Evolutionary conservation across 2,329 filamentous ascomycete species (phyloP).

Genomic region (Cadophora gregata): DNA sequence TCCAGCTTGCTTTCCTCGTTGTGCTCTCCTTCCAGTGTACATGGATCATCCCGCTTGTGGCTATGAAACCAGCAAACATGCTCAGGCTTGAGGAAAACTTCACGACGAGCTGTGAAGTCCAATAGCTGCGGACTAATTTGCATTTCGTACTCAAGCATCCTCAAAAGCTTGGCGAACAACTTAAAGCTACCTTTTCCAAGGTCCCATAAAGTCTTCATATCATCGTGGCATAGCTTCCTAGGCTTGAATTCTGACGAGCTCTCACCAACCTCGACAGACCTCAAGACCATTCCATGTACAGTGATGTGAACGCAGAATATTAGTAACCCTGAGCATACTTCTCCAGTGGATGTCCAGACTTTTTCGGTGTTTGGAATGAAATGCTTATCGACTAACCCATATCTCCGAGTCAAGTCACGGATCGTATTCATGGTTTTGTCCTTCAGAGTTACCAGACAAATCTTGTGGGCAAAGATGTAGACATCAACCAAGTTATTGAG

Average conservation of each 20-base stretch:
- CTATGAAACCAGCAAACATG: too few species aligned
- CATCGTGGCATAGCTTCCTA: not conserved
- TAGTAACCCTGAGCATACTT: not conserved
- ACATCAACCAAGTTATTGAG: not conserved
- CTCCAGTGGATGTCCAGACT: not conserved
- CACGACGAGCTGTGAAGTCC: too few species aligned
- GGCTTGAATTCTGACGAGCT: not conserved
- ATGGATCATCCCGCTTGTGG: too few species aligned
- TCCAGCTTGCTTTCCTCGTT: too few species aligned
- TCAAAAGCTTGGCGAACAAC: too few species aligned
- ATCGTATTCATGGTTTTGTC: constrained; percentile 21
- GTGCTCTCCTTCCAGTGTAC: too few species aligned
- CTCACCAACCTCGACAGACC: not conserved
- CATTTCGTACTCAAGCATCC: too few species aligned
- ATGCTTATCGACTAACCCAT: not conserved
- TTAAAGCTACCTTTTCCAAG: too few species aligned
- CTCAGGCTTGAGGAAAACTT: too few species aligned
- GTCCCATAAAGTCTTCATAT: not conserved
- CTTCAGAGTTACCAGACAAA: not conserved
- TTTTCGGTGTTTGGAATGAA: not conserved
- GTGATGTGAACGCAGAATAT: not conserved
- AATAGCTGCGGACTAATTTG: too few species aligned
- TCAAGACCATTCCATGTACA: not conserved
- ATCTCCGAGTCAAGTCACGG: not conserved
- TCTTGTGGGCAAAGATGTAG: constrained; percentile 22